A percentile compares a stretch with the other conserved stretches of the same genome.
These are phyloP conservation scores for Mycena chlorophos DNA, from an alignment of 768 basidiomycete genomes.

Conservation along the genomic window DNA sequence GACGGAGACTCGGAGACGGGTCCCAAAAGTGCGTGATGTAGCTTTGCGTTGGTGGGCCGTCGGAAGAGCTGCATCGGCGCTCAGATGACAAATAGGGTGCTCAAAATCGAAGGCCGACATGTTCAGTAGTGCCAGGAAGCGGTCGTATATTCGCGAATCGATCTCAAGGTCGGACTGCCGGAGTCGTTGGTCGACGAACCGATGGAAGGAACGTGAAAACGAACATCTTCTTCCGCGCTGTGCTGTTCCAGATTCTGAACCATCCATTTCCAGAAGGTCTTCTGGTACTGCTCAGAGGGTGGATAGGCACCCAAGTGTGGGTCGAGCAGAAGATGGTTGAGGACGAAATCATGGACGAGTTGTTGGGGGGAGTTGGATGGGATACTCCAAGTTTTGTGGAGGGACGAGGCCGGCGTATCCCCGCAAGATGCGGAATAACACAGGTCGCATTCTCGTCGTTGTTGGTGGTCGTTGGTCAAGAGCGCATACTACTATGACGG, in stretches of 20 bases:
- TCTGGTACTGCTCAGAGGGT: slow-evolving; percentile 64
- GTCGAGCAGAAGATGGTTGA: slow-evolving; percentile 51
- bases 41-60: slow-evolving; percentile 49
- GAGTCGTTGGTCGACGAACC: not conserved
- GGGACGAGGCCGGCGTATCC: slow-evolving; percentile 55
- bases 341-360: slow-evolving; percentile 54
- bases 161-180: slow-evolving; percentile 45
- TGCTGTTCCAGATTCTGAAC: slow-evolving; percentile 55
- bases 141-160: slow-evolving; percentile 63
- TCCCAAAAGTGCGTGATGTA: slow-evolving; percentile 70
- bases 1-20: not conserved
- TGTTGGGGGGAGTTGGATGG: slow-evolving; percentile 40
- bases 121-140: slow-evolving; percentile 52
- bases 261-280: slow-evolving; percentile 73
- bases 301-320: slow-evolving; percentile 58
- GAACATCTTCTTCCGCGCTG: slow-evolving; percentile 47
- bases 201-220: not conserved
- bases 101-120: slow-evolving; percentile 24
- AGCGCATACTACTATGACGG: not conserved
- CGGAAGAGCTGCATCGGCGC: slow-evolving; percentile 16
- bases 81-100: slow-evolving; percentile 7
- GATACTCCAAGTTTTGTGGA: slow-evolving; percentile 40
- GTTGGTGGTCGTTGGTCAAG: not conserved
- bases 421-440: slow-evolving; percentile 47
- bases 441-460: slow-evolving; percentile 27